Base-by-base conservation (phyloP, 805 yeast genomes). In the Candida ponderosae region DNA sequence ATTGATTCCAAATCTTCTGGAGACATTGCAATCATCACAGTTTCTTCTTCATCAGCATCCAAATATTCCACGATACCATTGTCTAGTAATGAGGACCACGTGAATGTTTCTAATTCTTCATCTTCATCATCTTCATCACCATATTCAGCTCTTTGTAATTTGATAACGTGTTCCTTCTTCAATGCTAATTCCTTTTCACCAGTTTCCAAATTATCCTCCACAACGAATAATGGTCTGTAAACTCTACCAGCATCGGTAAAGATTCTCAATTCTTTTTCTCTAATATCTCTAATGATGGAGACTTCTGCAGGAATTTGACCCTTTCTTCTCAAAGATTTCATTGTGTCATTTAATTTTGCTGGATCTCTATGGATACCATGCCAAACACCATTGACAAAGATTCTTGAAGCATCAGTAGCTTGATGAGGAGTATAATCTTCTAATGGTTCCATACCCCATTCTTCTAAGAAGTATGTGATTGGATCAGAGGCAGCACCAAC, bases 171-270 rank as follows among this genome's bases (percentile, higher is more conserved):
- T 40, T 81, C 93, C 59, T 89, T 93, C 40, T 78, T 81, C 47
- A 93, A 75, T 56, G 77, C 81, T 48, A 93, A 72, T 47, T 88
- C 94, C 41, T 72, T 69, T 13, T 63, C 63, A 21, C 67, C 81
- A 34, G 81, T 71, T 35, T 76, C 79, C 40, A 76, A 76, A 53
- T 83, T 88, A 48, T 90, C 95, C 48, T 84, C 89, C 32, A 93
- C 98, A 52, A 93, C 75, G 56, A 93, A 93, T 56, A 93, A 68
- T 29, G 98, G 98, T 63, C 98, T 81, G 67, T 89, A 90, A 36
- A 93, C 97, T 64, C 98, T 81, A 47, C 98, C 98, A 15, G 97
- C 98, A 66, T 93, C 98, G 6, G 98, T 93, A 65, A 89, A 88
- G 37, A 93, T 87, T 60, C 87, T 84, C 65, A 93, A 84, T 62